Base-by-base conservation (phyloP, 768 basidiomycete species). In the Fomitopsis serialis region DNA sequence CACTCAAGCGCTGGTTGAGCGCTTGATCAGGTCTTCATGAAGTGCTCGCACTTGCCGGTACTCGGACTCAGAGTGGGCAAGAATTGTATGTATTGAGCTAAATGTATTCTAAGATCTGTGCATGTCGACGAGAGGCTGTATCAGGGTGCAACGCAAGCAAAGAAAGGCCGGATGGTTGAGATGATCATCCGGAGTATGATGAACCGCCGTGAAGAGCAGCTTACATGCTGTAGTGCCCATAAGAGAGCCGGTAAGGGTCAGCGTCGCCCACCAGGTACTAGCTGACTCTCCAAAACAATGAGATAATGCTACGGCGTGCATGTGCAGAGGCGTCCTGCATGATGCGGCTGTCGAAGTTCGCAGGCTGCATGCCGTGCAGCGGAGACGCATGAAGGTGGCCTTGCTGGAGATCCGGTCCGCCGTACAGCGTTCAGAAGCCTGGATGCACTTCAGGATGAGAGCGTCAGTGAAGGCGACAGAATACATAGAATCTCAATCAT, bases 401-500 rank as follows among this genome's bases (percentile, higher is more conserved):
- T 63, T 82, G 85, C 54, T 81, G 86, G 44, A 80, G 72, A 10
- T 74, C 76, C 58, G 82, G 79, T 21, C 66, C 67, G 53, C 74
- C 77, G 61, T 90, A 90, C 13, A 90, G 69, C 29, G 92, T 71
- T 99, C 97, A 48, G 96, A 96, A 50, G 98, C 97, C 40, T 97
- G 94, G 65, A 99, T 75, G 65, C 82, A 85, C 75, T 79, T 60
- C 40, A 15, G 21, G 22, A 22, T 34, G 34, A 55, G 5, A 48
- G 25, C 43, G 54, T 46, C 42, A 45, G 10, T 9, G 45, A 7
- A 48, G 37, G 29, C 45, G 45, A 7, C 48, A 23, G 48, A 36
- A 23, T 10, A 25, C 9, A 2, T 32, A 12, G 3, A 45, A 24
- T 11, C 53, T 44, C n/a, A 42, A 44, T 49, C 25, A 45, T 56